Evolutionary conservation across 2,329 filamentous ascomycete genomes (phyloP).

Genomic region (Sclerotiophoma versabilis): DNA sequence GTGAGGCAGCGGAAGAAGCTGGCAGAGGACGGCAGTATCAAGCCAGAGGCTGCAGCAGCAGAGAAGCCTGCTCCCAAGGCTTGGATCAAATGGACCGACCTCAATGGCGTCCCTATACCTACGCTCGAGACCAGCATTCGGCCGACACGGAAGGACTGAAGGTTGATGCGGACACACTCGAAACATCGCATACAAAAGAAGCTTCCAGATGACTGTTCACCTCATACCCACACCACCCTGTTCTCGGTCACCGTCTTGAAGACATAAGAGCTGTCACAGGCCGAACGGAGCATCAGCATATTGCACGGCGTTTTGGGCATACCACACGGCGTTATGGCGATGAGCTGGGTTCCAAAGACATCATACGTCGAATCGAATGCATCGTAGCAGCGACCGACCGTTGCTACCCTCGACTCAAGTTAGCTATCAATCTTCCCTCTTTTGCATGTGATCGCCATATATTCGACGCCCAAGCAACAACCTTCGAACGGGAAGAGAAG

Average conservation of each 20-base stretch:
- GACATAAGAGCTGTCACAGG: no score
- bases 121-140: slow-evolving; percentile 25
- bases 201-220: background rate
- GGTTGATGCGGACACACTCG: background rate
- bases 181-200: background rate
- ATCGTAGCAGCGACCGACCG: background rate
- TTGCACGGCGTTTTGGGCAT: background rate
- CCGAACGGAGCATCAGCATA: background rate
- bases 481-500: background rate
- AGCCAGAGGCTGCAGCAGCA: background rate
- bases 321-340: background rate
- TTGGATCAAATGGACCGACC: slow-evolving; percentile 32
- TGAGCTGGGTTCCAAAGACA: background rate
- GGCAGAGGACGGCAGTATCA: slow-evolving; percentile 6
- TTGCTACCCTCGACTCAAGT: background rate
- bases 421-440: background rate
- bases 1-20: slow-evolving; percentile 18
- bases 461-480: background rate
- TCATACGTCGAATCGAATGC: background rate
- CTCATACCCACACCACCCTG: background rate
- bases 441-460: background rate
- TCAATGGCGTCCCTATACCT: slow-evolving; percentile 42
- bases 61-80: slow-evolving; percentile 13
- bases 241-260: background rate
- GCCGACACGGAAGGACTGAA: slow-evolving; percentile 25